These are phyloP conservation scores for Isoetes engelmannii DNA, from an alignment of 83 land plant species.

Conservation along the genomic window DNA sequence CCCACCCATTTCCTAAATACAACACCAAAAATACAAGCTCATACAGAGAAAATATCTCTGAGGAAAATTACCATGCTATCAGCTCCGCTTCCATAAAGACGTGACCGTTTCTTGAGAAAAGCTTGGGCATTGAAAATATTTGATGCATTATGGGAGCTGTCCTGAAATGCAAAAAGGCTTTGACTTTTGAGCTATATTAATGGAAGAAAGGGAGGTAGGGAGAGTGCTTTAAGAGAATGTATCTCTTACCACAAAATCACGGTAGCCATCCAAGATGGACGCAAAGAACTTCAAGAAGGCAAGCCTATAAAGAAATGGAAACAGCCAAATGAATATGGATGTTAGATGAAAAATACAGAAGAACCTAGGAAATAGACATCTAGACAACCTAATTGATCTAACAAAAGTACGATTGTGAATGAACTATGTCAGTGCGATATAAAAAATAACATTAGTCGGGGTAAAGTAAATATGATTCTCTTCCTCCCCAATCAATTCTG, in stretches of 20 bases:
- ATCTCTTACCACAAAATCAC: slow-evolving; percentile 82
- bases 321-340: no score
- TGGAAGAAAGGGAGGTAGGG: no score
- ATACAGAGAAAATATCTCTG: background rate
- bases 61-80: slow-evolving; percentile 39
- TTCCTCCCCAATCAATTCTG: no score
- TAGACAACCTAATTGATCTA: no score
- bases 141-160: slow-evolving; percentile 36
- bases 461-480: no score
- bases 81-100: slow-evolving; percentile 62
- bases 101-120: slow-evolving; percentile 82
- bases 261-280: slow-evolving; percentile 74
- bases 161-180: slow-evolving; percentile 19
- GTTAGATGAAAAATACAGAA: background rate
- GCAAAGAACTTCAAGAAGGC: slow-evolving; percentile 85
- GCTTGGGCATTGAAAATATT: slow-evolving; percentile 76
- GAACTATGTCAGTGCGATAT: no score
- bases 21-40: background rate
- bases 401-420: no score
- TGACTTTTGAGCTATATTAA: no score
- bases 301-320: slow-evolving; percentile 51
- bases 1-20: background rate
- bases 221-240: background rate
- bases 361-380: background rate
- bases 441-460: no score